Evolutionary conservation across 2,329 filamentous ascomycete genomes (phyloP), one percentile per base, ranked within the genome.

Genomic region (Cordyceps farinosa): DNA sequence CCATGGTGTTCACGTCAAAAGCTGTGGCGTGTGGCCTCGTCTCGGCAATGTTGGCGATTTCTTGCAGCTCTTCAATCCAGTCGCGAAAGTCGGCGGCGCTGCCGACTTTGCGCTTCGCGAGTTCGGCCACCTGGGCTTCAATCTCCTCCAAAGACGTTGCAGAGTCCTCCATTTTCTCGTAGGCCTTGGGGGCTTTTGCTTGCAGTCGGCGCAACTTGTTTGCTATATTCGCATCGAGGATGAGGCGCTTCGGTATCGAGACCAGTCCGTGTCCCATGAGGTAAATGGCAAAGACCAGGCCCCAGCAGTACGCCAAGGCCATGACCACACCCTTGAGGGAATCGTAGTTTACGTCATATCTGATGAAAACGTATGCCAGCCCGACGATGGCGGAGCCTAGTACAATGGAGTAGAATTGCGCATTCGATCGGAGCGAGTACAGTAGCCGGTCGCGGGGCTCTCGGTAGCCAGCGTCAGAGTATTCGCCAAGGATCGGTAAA

Each of bases 251-350:
- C 1, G 95, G 95, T 63, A 99, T 90, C 1, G 93, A 90, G 38
- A 99, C 95, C 32, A 99, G 82, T 8, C 95, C 95, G 75, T 99
- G 95, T 7, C 95, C 95, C 94, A 99, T 98, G 47, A 99, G 82
- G 72, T 97, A 98, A 66, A 99, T 97, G 52, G 93, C 95, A 59
- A 98, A 82, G 5, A 94, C 82, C 69, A 99, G 79, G 70, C 93
- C 92, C 90, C 93, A 98, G 65, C 92, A 91, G 75, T 99, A 99
- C 44, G 94, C 91, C 65, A 98, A 80, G 15, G 95, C 94, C 91
- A 99, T 97, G 67, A 96, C 83, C 47, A 96, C 80, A 42, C 86
- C 88, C 78, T 96, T 97, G 69, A 98, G 82, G 0, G 88, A 89
- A 2, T 80, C 82, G 64, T 89, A 84, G 32, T 87, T 84, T 69